A percentile compares a stretch with the other conserved stretches of the same genome.
Conservation (phyloP, 208 protist genomes). For the Angomonas ambiguus region DNA sequence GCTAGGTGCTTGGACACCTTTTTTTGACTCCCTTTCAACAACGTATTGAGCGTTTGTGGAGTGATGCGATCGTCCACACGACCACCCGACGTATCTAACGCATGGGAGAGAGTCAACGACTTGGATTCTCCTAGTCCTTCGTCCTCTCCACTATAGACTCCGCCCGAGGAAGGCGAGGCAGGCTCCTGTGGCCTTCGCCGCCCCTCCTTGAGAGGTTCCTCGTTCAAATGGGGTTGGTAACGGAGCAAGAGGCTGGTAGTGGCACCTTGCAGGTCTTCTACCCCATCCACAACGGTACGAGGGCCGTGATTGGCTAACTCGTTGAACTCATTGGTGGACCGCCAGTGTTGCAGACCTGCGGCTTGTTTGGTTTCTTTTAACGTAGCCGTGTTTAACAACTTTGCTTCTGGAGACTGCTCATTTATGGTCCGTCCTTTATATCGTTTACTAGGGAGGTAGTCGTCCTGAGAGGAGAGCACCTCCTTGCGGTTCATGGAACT, state of each 20-base stretch:
- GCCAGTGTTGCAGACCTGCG: not conserved
- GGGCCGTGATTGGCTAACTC: slow-evolving; percentile 12
- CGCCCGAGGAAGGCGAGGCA: no score
- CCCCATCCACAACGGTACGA: slow-evolving; percentile 20
- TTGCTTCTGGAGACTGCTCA: not conserved
- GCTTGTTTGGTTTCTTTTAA: not conserved
- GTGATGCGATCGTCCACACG: slow-evolving; percentile 58
- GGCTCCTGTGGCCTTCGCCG: slow-evolving; percentile 5
- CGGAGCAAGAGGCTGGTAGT: slow-evolving; percentile 22
- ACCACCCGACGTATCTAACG: not conserved
- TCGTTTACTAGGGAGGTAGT: not conserved
- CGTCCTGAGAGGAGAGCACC: not conserved
- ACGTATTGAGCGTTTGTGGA: slow-evolving; percentile 37
- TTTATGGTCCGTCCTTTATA: not conserved
- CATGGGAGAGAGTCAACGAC: not conserved
- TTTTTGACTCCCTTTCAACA: slow-evolving; percentile 31
- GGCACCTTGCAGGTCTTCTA: slow-evolving; percentile 22
- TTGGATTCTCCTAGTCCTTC: not conserved
- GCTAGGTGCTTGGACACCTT: slow-evolving; percentile 1
- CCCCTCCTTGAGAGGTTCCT: not conserved
- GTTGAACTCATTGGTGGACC: not conserved
- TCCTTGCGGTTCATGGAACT: not conserved
- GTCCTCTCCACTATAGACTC: no score
- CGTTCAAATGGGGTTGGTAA: slow-evolving; percentile 15
- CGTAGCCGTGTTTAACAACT: not conserved